Evolutionary conservation across 768 basidiomycete species (phyloP), one percentile per base, ranked within the genome.

Genomic region (Candolleomyces aberdarensis): DNA sequence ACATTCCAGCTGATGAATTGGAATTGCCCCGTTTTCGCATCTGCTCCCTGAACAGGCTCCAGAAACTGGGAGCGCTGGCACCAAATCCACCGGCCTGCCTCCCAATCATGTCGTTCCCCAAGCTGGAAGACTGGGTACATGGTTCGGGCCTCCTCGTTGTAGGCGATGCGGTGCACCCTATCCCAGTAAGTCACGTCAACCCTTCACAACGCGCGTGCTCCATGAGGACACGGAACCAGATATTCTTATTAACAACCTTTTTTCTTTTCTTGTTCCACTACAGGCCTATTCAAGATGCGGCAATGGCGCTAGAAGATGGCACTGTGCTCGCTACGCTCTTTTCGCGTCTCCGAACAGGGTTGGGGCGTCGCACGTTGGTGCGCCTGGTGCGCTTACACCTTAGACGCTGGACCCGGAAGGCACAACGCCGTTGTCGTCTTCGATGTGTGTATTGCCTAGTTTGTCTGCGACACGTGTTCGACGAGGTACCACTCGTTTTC

Each of bases 301-400:
- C 78, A 5, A 80, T 86, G 69, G 76, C 79, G 0, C 67, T 88
- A n/a, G 87, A 88, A 70, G 87, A 87, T 63, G 83, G 82, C 1
- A 84, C 83, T 11, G 80, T 85, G 22, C 74, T 88, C 20, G 86
- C 80, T 7, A 80, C 80, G 60, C 76, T 88, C 7, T 87, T 88
- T 73, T 81, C 83, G 4, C 83, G 83, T 63, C 72, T 87, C 8
- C 72, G 71, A 29, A 67, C 69, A n/a, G n/a, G n/a, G n/a, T n/a
- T n/a, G n/a, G n/a, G n/a, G n/a, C n/a, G n/a, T n/a, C n/a, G n/a
- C n/a, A n/a, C n/a, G n/a, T n/a, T n/a, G n/a, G n/a, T n/a, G n/a
- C n/a, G n/a, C n/a, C n/a, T n/a, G n/a, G n/a, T n/a, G n/a, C n/a
- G n/a, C n/a, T n/a, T n/a, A n/a, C n/a, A n/a, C n/a, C n/a, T n/a